Evolutionary conservation across 2,329 filamentous ascomycete genomes (phyloP), one percentile per base, ranked within the genome.

Genomic region (Alternaria brassicae): DNA sequence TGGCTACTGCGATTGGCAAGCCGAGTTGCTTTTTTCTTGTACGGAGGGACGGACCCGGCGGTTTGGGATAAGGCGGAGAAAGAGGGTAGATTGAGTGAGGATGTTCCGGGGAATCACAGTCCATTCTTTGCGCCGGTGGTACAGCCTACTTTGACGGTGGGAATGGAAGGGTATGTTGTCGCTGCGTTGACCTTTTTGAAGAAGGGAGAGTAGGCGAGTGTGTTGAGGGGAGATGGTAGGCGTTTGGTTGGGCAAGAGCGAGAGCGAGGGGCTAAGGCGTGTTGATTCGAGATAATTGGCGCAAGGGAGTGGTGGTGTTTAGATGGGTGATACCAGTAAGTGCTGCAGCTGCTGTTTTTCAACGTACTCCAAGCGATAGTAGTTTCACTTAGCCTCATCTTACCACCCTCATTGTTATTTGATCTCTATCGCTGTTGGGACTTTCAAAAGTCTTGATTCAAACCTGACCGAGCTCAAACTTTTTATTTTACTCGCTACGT

Each of bases 21-120:
- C 86, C 86, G 5, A 81, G 79, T 61, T 81, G 78, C 45, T 88
- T 87, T 66, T 66, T 88, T 85, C 78, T 77, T 84, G 66, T 81
- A 86, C 62, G 87, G 87, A 0, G 84, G 85, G 0, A 81, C 81
- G 27, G 83, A 85, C 58, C 72, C 75, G 0, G 79, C 79, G 51
- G 49, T 80, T 4, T 88, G 82, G 80, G 84, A 88, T 71, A 72
- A 79, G 60, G 78, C 77, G 13, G 77, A 81, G 69, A 76, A 71
- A 53, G 80, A 82, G 41, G 82, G 82, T 0, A 72, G 80, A 60
- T 76, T 80, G 62, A 75, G 77, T 58, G 83, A 82, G 44, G 61
- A 63, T 52, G 80, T 88, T 12, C 84, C 87, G 0, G 82, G 82
- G 0, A 89, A 89, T 63, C 87, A 89, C 69, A 85, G 81, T 58